Conservation (phyloP, 345 rosid species). For the Alliaria petiolata region DNA sequence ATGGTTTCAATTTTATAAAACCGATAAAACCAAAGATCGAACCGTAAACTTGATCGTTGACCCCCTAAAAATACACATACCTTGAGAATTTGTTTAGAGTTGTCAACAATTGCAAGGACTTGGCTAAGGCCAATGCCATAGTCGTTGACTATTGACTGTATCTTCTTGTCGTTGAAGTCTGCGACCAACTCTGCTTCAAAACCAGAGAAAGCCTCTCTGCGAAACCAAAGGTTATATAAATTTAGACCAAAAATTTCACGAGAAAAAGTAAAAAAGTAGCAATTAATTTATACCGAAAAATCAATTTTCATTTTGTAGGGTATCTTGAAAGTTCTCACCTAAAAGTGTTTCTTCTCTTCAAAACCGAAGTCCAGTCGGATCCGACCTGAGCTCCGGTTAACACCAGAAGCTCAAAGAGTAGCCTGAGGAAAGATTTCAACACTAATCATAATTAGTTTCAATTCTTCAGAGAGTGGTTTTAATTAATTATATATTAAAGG, state of each 20-base stretch:
- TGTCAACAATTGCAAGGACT: conserved; percentile 53
- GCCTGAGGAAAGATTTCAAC: conserved; percentile 21
- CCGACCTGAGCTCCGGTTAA: conserved; percentile 75
- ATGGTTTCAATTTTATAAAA: too few relatives aligned
- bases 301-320: neutral
- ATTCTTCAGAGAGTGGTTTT: neutral
- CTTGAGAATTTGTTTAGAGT: conserved; percentile 53
- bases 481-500: neutral
- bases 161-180: conserved; percentile 45
- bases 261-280: neutral
- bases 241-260: neutral
- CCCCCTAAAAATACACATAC: too few relatives aligned
- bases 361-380: conserved; percentile 70
- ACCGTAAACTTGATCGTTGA: too few relatives aligned
- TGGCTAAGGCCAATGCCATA: conserved; percentile 51
- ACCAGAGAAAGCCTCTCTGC: conserved; percentile 57
- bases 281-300: neutral
- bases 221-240: neutral
- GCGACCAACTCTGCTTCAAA: conserved; percentile 56
- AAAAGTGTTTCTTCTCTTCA: conserved; percentile 55
- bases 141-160: conserved; percentile 37
- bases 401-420: conserved; percentile 61
- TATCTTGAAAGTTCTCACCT: conserved; percentile 33
- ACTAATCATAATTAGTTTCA: neutral
- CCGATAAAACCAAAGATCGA: too few relatives aligned